Conservation (phyloP, 352 stramenopile species). For the Phytophthora meadii region DNA sequence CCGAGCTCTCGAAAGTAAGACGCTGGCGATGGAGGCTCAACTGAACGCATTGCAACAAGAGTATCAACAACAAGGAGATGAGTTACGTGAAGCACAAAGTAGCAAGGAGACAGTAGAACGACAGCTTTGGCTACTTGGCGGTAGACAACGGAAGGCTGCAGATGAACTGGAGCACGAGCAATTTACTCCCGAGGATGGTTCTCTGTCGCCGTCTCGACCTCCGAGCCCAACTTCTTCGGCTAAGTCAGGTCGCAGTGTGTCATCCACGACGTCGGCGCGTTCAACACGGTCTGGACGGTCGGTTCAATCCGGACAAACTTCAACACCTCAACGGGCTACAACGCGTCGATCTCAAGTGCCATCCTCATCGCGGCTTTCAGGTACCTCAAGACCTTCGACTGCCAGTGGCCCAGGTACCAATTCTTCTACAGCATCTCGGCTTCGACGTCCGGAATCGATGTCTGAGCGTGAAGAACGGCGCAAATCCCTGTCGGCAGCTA, state of each 20-base stretch:
- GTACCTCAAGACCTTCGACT: conserved; percentile 8
- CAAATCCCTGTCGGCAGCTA: conserved; percentile 44
- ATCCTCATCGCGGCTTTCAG: conserved; percentile 19
- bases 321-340: conserved; percentile 18
- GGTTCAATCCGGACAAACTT: conserved; percentile 13
- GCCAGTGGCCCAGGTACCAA: not conserved
- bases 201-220: conserved; percentile 26
- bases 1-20: conserved; percentile 47
- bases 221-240: conserved; percentile 56
- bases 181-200: conserved; percentile 12
- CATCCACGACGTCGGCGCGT: conserved; percentile 45
- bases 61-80: conserved; percentile 54
- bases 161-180: conserved; percentile 36
- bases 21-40: conserved; percentile 35
- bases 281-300: conserved; percentile 40
- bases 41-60: conserved; percentile 55
- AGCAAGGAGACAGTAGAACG: conserved; percentile 53
- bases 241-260: conserved; percentile 50
- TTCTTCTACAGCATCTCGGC: conserved; percentile 23
- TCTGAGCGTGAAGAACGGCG: conserved; percentile 45
- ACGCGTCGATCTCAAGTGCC: conserved; percentile 20
- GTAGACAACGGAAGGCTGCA: conserved; percentile 28
- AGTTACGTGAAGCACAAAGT: conserved; percentile 50
- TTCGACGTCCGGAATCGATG: conserved; percentile 35
- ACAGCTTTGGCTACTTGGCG: conserved; percentile 54